Evolutionary conservation across 768 basidiomycete species (phyloP).

Genomic region (Russula foetens): DNA sequence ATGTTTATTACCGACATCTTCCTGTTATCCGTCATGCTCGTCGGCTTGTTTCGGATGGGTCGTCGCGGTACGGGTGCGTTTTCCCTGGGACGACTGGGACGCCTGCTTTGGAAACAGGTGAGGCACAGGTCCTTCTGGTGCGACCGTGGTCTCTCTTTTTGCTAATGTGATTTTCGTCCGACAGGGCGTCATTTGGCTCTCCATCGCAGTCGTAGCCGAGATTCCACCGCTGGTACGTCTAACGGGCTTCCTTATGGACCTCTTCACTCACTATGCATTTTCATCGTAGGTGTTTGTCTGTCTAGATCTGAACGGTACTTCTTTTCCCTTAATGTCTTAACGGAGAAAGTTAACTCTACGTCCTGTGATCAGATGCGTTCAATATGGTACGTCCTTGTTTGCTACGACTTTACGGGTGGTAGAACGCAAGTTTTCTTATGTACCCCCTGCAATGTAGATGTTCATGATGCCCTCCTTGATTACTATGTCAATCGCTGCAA

Average conservation of each 20-base stretch:
- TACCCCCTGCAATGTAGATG: too few species aligned
- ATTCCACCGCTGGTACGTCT: neutral
- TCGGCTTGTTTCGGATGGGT: neutral
- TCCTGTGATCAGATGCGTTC: too few species aligned
- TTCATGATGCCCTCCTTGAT: too few species aligned
- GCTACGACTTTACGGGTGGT: too few species aligned
- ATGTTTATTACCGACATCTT: neutral
- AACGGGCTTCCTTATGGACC: neutral
- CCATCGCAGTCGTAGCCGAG: neutral
- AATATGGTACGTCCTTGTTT: too few species aligned
- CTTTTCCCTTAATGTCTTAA: too few species aligned
- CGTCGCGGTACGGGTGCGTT: neutral
- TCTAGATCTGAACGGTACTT: neutral
- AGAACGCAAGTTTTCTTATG: too few species aligned
- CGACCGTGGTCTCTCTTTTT: neutral
- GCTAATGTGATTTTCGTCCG: neutral
- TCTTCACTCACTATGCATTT: neutral
- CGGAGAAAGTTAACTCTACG: too few species aligned
- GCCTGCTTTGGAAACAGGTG: neutral
- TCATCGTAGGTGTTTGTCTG: too few species aligned
- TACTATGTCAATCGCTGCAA: too few species aligned
- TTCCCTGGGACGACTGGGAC: neutral
- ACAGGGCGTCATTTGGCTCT: neutral
- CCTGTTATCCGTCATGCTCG: neutral
- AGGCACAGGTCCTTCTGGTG: too few species aligned